These are phyloP conservation scores for Prototheca wickerhamii DNA, from an alignment of 163 green algal species.

Conservation along the genomic window DNA sequence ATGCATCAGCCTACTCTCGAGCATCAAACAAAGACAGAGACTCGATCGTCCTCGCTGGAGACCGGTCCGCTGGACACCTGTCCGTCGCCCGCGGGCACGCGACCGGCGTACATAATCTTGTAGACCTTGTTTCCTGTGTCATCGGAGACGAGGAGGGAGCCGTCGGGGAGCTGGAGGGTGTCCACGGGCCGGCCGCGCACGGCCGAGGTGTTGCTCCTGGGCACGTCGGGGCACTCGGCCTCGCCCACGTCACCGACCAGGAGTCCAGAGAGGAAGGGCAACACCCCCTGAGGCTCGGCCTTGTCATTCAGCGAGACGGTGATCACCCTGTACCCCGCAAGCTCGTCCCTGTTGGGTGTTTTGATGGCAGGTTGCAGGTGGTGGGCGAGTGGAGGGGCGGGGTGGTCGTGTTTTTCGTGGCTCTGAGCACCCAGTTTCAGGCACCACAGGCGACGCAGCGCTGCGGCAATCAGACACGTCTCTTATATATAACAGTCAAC, in stretches of 20 bases:
- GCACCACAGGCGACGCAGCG: neutral
- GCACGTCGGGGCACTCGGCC: neutral
- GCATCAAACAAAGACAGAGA: too few species aligned
- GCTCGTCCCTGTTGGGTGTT: neutral
- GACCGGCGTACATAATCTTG: neutral
- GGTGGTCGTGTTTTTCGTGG: neutral
- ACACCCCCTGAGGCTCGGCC: neutral
- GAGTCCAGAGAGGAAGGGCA: constrained; percentile 4
- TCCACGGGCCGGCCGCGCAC: constrained; percentile 13
- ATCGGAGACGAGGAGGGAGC: constrained; percentile 42
- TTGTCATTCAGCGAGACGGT: neutral
- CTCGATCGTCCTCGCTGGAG: too few species aligned
- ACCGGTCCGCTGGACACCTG: too few species aligned
- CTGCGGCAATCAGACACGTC: neutral
- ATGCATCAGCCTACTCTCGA: too few species aligned
- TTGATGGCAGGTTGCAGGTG: neutral
- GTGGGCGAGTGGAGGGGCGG: neutral
- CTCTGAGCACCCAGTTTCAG: too few species aligned
- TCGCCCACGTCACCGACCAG: constrained; percentile 2
- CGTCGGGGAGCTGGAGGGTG: constrained; percentile 23
- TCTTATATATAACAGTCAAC: neutral
- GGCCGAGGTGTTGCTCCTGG: neutral
- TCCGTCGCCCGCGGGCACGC: too few species aligned
- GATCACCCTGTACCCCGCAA: neutral
- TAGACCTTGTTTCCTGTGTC: constrained; percentile 21